Base-by-base conservation (phyloP, 2,329 filamentous ascomycete genomes). In the Diplocarpon mali region DNA sequence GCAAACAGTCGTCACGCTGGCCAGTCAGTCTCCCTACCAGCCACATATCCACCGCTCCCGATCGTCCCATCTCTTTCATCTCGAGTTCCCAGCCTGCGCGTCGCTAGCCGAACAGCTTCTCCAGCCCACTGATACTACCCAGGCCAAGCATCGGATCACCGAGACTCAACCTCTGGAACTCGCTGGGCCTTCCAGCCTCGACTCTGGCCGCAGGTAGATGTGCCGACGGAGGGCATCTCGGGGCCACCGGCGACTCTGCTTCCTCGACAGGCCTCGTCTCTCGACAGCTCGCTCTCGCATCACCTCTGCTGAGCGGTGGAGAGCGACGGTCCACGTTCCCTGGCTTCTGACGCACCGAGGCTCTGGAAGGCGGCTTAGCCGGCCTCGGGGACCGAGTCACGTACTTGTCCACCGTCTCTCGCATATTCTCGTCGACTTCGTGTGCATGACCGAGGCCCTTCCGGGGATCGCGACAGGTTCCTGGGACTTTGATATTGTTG, bases 131-230 rank as follows among this genome's bases (percentile, higher is more conserved):
- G 24, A 49, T 48, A 36, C 49, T 48, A 5, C 53, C 53, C 15
- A 54, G 37, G 2, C 48, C 46, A 5, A 39, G 38, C 6, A 48
- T 50, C 3, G 52, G 40, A 35, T 56, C 54, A 14, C 55, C 55
- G 12, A 59, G 40, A 47, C 52, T 57, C 31, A 59, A 36, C 9
- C 52, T 42, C 36, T 53, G 49, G 11, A 55, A 42, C 5, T 41
- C 30, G 30, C 44, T 42, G 11, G 32, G 35, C 8, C 38, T 40
- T 17, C 10, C 35, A 13, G 20, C 30, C 2, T 45, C 49, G 8
- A 40, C 9, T 10, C 35, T 47, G 1, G 29, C 24, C 5, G 34
- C 42, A 2, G 35, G 31, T 8, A 32, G 27, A 28, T 50, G 35
- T n/a, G 42, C 35, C 12, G 46, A 44, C 14, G 31, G 27, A 11